phyloP scores from a whole-genome alignment of 495 filamentous ascomycete genomes.

The Penicillium samsonianum region DNA sequence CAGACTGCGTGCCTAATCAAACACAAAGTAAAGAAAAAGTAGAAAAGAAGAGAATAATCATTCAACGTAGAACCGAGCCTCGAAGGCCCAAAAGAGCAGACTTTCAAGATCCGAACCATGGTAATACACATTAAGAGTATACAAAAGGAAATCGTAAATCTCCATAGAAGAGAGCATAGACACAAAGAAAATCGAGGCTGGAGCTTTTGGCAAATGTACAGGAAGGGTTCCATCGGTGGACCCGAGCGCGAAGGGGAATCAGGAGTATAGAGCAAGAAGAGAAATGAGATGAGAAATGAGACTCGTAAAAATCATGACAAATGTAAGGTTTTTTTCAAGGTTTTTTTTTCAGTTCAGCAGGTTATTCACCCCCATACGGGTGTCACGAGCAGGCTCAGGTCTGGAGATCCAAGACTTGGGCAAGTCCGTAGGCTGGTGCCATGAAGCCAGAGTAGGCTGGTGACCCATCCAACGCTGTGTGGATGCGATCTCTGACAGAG shows the following conservation, averaged over 20 bases:
- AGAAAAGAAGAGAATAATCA: conserved; percentile 12
- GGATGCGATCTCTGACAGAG: conserved; percentile 34
- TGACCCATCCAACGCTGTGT: conserved; percentile 39
- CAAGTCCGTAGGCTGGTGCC: conserved; percentile 31
- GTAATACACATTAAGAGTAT: conserved; percentile 43
- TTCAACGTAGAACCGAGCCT: conserved; percentile 9
- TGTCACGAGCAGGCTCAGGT: conserved; percentile 39
- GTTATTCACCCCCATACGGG: conserved; percentile 47
- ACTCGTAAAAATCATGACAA: conserved; percentile 18
- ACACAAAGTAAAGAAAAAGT: conserved; percentile 9
- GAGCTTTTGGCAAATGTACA: conserved; percentile 39
- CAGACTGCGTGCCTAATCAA: neutral
- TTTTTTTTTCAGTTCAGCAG: conserved; percentile 36
- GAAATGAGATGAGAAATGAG: conserved; percentile 12
- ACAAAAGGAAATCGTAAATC: conserved; percentile 33
- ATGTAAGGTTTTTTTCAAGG: neutral
- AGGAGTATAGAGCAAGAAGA: conserved; percentile 22
- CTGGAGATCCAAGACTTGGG: conserved; percentile 28
- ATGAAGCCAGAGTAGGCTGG: conserved; percentile 32
- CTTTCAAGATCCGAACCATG: conserved; percentile 30
- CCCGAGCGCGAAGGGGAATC: conserved; percentile 24
- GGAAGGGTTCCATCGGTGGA: conserved; percentile 16
- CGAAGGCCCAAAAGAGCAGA: conserved; percentile 17
- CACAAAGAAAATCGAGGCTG: conserved; percentile 24
- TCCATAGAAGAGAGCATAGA: conserved; percentile 31